phyloP scores from a whole-genome alignment of 345 rosid species.

The Cardamine resedifolia region DNA sequence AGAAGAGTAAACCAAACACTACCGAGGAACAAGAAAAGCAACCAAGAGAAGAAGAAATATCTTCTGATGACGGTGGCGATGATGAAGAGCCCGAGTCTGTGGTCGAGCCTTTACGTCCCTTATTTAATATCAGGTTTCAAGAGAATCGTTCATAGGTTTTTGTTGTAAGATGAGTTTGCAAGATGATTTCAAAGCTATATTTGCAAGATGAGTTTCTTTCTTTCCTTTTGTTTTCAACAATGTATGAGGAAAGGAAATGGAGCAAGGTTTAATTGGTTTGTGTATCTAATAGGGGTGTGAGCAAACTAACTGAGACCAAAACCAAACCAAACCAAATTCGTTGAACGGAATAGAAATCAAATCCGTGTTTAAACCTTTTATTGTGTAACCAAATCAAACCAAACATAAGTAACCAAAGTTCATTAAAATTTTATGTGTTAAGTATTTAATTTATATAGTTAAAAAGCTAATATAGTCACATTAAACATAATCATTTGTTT shows the following conservation, averaged over 20 bases:
- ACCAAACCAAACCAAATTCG: neutral
- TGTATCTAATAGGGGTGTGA: neutral
- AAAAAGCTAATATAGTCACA: too few relatives aligned
- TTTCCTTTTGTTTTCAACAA: neutral
- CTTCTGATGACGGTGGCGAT: slow-evolving; percentile 47
- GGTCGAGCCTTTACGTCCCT: slow-evolving; percentile 31
- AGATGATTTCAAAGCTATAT: slow-evolving; percentile 13
- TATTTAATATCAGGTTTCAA: slow-evolving; percentile 27
- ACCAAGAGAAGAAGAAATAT: slow-evolving; percentile 48
- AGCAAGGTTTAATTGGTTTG: neutral
- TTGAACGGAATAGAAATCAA: neutral
- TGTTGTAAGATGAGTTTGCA: neutral
- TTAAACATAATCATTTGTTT: too few relatives aligned
- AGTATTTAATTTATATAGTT: too few relatives aligned
- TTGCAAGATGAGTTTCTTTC: slow-evolving; percentile 1
- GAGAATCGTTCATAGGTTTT: slow-evolving; percentile 24
- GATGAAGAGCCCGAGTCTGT: slow-evolving; percentile 45
- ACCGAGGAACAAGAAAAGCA: slow-evolving; percentile 45
- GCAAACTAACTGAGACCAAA: neutral
- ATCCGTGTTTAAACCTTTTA: too few relatives aligned
- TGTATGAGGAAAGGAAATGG: neutral
- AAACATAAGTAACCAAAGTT: too few relatives aligned
- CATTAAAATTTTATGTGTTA: too few relatives aligned
- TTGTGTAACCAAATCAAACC: too few relatives aligned
- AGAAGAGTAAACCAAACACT: slow-evolving; percentile 50